A percentile compares a stretch with the other conserved stretches of the same genome.
phyloP scores from a whole-genome alignment of 2,329 filamentous ascomycete species.

The Colletotrichum paranaense region DNA sequence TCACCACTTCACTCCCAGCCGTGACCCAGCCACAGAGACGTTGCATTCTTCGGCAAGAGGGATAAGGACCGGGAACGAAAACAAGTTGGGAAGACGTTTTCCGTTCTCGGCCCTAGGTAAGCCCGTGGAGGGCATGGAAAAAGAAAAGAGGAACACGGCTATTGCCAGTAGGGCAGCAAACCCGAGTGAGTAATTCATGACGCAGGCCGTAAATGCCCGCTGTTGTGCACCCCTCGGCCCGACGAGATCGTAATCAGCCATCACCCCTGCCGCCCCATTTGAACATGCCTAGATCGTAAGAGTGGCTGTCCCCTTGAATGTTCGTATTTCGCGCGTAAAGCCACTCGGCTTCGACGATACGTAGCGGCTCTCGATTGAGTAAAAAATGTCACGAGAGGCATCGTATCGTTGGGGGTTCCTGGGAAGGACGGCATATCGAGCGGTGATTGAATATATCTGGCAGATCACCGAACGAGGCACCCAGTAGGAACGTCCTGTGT shows the following conservation, averaged over 20 bases:
- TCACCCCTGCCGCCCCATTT: not conserved
- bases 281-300: not conserved
- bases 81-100: not conserved
- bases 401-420: not conserved
- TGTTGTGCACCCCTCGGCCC: constrained; percentile 2
- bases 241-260: not conserved
- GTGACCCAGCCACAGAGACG: not conserved
- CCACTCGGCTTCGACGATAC: not conserved
- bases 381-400: not conserved
- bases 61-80: not conserved
- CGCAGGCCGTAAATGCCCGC: constrained; percentile 16
- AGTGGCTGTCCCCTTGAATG: not conserved
- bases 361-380: not conserved
- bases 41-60: not conserved
- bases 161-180: not conserved
- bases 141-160: not conserved
- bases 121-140: not conserved
- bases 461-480: not conserved
- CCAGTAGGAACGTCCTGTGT: not conserved
- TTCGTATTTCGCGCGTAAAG: not conserved
- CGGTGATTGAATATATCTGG: not conserved
- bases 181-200: not conserved
- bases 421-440: too few relatives aligned
- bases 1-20: not conserved
- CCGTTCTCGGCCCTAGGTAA: not conserved